Evolutionary conservation across 495 filamentous ascomycete species (phyloP), one percentile per base, ranked within the genome.

Genomic region (Penicillium cinerascens): DNA sequence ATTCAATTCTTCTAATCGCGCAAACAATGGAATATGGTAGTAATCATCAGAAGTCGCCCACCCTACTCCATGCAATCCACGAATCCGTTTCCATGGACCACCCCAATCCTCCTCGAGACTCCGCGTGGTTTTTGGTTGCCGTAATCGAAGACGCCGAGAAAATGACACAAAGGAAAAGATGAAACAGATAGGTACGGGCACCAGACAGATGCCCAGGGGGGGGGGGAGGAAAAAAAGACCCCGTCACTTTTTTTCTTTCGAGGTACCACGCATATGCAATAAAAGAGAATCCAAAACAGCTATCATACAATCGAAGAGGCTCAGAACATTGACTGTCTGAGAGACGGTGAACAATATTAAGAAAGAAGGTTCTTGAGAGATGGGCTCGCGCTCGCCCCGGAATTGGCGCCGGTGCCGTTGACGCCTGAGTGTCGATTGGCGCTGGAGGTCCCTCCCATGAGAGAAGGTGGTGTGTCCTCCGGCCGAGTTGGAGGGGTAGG

Each of bases 361-460:
- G 83, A 87, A 29, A 91, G 76, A 47, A 92, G 66, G 60, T 92
- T 90, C 56, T 85, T 82, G 51, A 92, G 63, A 22, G 87, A 90
- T 13, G 87, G 87, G 55, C 84, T 90, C 29, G 87, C 85, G 51
- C 88, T 92, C 5, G 88, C 87, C 3, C 72, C 68, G 40, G 72
- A 69, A 16, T 67, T 63, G 4, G 66, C 53, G 36, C 52, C 64
- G 17, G 70, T 65, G 13, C 69, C 74, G 20, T 70, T 74, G 42
- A 64, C 59, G n/a, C 61, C 65, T 1, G 66, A 38, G 29, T 65
- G 65, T 41, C 74, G 64, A 44, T 58, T 58, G 21, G 61, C 61
- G 50, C 56, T 70, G 13, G 63, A 47, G 11, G 58, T 51, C 16
- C 55, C 56, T 26, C 64, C 49, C 42, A 67, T 46, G 37, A 58